Evolutionary conservation across 306 rosid species (phyloP).

Genomic region (Sicyos baderoa): DNA sequence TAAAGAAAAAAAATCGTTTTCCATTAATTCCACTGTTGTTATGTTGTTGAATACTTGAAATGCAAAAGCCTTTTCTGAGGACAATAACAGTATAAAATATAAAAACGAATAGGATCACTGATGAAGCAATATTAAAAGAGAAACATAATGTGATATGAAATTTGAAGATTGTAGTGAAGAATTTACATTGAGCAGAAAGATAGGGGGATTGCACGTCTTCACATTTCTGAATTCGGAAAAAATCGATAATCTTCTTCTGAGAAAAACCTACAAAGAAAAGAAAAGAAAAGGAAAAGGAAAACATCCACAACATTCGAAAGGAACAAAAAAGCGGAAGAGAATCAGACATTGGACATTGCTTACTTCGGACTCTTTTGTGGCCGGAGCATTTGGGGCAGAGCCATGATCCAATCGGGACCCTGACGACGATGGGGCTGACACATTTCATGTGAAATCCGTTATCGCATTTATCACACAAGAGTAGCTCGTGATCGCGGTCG

Average conservation of each 20-base stretch:
- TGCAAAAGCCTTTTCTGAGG: neutral
- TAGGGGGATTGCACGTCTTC: slow-evolving; percentile 15
- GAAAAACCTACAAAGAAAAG: slow-evolving; percentile 46
- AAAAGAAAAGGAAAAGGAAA: neutral
- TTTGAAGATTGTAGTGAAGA: neutral
- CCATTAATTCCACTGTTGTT: neutral
- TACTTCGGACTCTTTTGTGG: slow-evolving; percentile 44
- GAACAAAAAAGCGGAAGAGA: neutral
- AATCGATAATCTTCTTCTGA: slow-evolving; percentile 61
- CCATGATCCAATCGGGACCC: slow-evolving; percentile 85
- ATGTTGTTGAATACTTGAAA: neutral
- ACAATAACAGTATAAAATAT: slow-evolving; percentile 1
- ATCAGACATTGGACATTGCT: slow-evolving; percentile 8
- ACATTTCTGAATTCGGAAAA: slow-evolving; percentile 54
- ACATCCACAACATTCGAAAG: slow-evolving; percentile 28
- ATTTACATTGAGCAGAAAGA: slow-evolving; percentile 44
- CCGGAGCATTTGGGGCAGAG: slow-evolving; percentile 62
- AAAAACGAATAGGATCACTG: neutral
- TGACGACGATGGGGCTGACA: slow-evolving; percentile 59
- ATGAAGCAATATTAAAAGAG: slow-evolving; percentile 11
- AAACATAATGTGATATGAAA: neutral
- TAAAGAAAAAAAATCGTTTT: neutral
- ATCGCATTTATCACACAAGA: slow-evolving; percentile 73
- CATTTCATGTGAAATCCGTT: slow-evolving; percentile 82
- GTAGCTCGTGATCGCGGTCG: slow-evolving; percentile 55